A percentile compares a stretch with the other conserved stretches of the same genome.
phyloP scores from a whole-genome alignment of 1,139 yeast genomes.

The Zygosaccharomyces sapae region DNA sequence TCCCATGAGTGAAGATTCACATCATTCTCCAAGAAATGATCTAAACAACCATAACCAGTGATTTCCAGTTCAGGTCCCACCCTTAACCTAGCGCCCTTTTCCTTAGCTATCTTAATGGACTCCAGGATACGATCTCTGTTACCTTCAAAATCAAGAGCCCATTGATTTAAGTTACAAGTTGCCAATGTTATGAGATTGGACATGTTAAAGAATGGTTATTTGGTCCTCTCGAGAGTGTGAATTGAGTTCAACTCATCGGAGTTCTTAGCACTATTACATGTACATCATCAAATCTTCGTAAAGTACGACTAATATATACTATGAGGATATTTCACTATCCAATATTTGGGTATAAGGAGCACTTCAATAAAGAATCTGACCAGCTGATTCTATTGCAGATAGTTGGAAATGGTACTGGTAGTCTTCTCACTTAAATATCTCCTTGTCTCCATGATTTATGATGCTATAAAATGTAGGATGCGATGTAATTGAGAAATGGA shows the following conservation, averaged over 20 bases:
- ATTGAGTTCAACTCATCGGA: neutral
- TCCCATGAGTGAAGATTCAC: constrained; percentile 91
- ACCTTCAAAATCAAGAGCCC: constrained; percentile 98
- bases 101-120: constrained; percentile 73
- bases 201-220: constrained; percentile 35
- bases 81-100: constrained; percentile 70
- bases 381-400: neutral
- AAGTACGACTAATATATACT: neutral
- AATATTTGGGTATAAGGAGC: neutral
- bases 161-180: constrained; percentile 80
- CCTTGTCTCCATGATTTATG: neutral
- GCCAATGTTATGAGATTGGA: constrained; percentile 54
- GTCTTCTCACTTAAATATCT: neutral
- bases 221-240: neutral
- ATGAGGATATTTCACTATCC: neutral
- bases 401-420: neutral
- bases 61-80: constrained; percentile 97
- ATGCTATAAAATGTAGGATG: neutral
- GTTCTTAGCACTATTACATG: neutral
- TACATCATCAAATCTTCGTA: neutral
- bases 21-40: constrained; percentile 90
- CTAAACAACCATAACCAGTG: constrained; percentile 93
- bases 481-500: neutral
- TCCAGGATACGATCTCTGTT: constrained; percentile 85
- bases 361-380: neutral